Evolutionary conservation across 2,329 filamentous ascomycete genomes (phyloP).

Genomic region (Stenocarpella maydis): DNA sequence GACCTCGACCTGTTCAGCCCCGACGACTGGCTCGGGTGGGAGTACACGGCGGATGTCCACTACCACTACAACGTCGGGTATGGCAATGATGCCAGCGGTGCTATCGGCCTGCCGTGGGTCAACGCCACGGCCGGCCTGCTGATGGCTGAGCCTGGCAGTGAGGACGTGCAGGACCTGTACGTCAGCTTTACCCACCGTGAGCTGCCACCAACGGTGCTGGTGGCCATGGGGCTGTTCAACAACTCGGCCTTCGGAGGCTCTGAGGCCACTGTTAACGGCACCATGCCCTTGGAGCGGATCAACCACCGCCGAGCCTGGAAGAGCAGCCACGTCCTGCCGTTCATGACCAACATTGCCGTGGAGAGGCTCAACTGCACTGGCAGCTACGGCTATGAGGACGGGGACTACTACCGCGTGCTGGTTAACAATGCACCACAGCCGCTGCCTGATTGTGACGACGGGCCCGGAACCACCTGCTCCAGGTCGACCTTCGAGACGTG

Average conservation of each 20-base stretch:
- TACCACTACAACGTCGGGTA: constrained; percentile 74
- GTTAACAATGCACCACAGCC: constrained; percentile 54
- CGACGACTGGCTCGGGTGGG: constrained; percentile 72
- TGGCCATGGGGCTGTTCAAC: constrained; percentile 75
- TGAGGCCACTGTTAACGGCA: constrained; percentile 62
- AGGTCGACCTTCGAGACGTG: constrained; percentile 49
- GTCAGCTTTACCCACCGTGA: constrained; percentile 76
- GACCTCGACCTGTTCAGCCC: constrained; percentile 65
- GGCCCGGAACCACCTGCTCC: constrained; percentile 55
- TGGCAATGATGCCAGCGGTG: constrained; percentile 63
- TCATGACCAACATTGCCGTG: constrained; percentile 71
- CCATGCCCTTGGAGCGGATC: constrained; percentile 69
- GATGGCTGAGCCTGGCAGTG: constrained; percentile 43
- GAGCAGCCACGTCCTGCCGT: constrained; percentile 69
- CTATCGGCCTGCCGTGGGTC: constrained; percentile 72
- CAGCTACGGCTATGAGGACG: constrained; percentile 62
- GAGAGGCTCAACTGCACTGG: constrained; percentile 69
- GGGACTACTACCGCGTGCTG: constrained; percentile 57
- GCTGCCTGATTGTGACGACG: constrained; percentile 52
- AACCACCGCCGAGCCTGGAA: constrained; percentile 72
- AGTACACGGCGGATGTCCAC: constrained; percentile 70
- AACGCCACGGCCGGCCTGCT: constrained; percentile 66
- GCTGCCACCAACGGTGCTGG: constrained; percentile 70
- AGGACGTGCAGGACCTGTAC: constrained; percentile 64
- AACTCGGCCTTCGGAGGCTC: constrained; percentile 65